Base-by-base conservation (phyloP, 257 asterid genomes). In the Gynochthodes officinalis region DNA sequence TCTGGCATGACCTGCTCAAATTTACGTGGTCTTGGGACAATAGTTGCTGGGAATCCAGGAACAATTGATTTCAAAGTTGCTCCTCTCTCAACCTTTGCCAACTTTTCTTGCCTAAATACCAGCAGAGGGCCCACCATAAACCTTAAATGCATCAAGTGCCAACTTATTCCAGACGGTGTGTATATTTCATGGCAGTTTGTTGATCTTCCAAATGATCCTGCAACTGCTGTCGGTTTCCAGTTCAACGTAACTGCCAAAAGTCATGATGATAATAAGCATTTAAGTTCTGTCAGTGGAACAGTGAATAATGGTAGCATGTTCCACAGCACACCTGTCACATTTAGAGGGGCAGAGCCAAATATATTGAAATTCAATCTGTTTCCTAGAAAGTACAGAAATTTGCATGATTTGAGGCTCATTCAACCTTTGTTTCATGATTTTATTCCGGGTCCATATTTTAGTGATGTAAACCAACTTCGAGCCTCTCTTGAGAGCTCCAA, bases 371-470 rank as follows among this genome's bases (percentile, higher is more conserved):
- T 94, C 83, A 94, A 91, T 81, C 70, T 94, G 18, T 88, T 94
- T 73, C 99, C 97, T 75, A 82, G 93, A 66, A 61, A 87, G 21
- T 94, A 89, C 84, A 95, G 76, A 19, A 91, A 89, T 82, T 61
- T 84, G 77, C 93, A 78, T 53, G 89, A 82, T 62, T 78, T 94
- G 43, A 89, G 79, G 91, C 95, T 94, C 84, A 84, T 91, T 78
- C 99, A 94, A 71, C 99, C 99, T 58, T 81, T 94, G 78, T 86
- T 94, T 84, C 95, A 89, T 74, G 97, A 87, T 81, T 94, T 94
- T 75, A 83, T 94, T 73, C 96, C 93, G 23, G 99, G 99, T 75
- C 88, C 99, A 40, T 88, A 80, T 71, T 86, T 82, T 77, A 80
- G 78, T 69, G 97, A 88, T 46, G 76, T 57, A 40, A 84, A 71